phyloP scores from a whole-genome alignment of 805 yeast genomes.

The Candida chilensis region DNA sequence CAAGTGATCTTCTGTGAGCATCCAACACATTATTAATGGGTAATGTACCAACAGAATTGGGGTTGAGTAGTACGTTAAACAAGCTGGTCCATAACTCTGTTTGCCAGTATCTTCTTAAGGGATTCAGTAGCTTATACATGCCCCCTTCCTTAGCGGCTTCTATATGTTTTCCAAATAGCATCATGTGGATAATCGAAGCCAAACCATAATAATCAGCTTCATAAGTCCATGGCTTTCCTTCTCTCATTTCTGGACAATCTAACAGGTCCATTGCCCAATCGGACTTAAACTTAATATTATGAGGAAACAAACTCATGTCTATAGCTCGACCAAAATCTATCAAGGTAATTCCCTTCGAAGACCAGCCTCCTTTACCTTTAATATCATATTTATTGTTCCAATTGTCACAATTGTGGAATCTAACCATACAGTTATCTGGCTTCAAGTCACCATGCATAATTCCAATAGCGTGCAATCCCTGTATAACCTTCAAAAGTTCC shows the following conservation, averaged over 20 bases:
- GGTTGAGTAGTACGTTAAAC: conserved; percentile 57
- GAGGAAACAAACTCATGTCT: conserved; percentile 51
- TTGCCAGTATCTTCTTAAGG: conserved; percentile 72
- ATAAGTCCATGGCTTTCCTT: conserved; percentile 57
- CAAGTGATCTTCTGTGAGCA: conserved; percentile 24
- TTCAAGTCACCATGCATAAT: conserved; percentile 81
- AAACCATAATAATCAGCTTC: conserved; percentile 81
- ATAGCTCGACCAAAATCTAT: conserved; percentile 81
- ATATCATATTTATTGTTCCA: conserved; percentile 14
- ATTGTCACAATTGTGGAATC: conserved; percentile 24
- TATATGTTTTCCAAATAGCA: conserved; percentile 65
- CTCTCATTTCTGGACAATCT: conserved; percentile 66
- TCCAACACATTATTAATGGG: conserved; percentile 32
- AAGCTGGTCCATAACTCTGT: conserved; percentile 59
- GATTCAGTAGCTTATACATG: conserved; percentile 24
- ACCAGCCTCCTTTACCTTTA: conserved; percentile 36
- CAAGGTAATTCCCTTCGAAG: conserved; percentile 43
- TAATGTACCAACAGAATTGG: conserved; percentile 22
- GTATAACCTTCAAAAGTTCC: conserved; percentile 53
- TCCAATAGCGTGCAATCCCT: conserved; percentile 51
- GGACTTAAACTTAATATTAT: conserved; percentile 43
- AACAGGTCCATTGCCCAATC: conserved; percentile 55
- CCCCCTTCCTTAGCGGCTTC: conserved; percentile 23
- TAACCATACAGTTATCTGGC: conserved; percentile 79
- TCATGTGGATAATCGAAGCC: conserved; percentile 63